A percentile compares a stretch with the other conserved stretches of the same genome.
Conservation (phyloP, 345 rosid species). For the Ceriops tagal region DNA sequence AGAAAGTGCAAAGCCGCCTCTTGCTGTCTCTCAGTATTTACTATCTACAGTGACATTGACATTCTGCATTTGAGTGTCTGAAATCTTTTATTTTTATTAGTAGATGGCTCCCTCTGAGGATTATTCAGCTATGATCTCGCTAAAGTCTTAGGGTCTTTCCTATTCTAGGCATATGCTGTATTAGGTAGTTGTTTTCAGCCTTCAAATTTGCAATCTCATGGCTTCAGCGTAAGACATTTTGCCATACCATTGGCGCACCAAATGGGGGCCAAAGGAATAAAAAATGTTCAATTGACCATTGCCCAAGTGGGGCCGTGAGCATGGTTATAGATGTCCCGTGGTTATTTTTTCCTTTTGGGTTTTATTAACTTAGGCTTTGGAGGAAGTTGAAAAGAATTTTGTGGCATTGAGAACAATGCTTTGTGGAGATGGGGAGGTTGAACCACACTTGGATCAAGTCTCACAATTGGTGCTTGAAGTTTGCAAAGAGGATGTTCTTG, state of each 20-base stretch:
- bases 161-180: background rate
- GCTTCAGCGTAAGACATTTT: background rate
- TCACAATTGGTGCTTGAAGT: slow-evolving; percentile 68
- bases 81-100: background rate
- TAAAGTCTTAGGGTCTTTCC: too few species aligned
- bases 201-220: background rate
- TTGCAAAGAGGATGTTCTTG: slow-evolving; percentile 79
- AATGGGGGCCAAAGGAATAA: background rate
- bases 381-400: slow-evolving; percentile 93
- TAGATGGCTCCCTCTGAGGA: too few species aligned
- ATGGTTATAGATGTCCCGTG: background rate
- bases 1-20: background rate
- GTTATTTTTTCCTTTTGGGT: background rate
- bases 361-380: slow-evolving; percentile 52
- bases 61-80: background rate
- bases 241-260: background rate
- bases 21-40: background rate
- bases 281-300: background rate
- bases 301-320: background rate
- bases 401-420: slow-evolving; percentile 67
- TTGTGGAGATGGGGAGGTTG: slow-evolving; percentile 85
- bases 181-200: background rate
- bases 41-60: background rate
- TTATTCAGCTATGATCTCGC: too few species aligned
- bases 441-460: slow-evolving; percentile 73